Percentiles rank a stretch among this genome's conserved stretches.
Conservation (phyloP, 2,329 filamentous ascomycete genomes). For the Coniochaeta prunicola region DNA sequence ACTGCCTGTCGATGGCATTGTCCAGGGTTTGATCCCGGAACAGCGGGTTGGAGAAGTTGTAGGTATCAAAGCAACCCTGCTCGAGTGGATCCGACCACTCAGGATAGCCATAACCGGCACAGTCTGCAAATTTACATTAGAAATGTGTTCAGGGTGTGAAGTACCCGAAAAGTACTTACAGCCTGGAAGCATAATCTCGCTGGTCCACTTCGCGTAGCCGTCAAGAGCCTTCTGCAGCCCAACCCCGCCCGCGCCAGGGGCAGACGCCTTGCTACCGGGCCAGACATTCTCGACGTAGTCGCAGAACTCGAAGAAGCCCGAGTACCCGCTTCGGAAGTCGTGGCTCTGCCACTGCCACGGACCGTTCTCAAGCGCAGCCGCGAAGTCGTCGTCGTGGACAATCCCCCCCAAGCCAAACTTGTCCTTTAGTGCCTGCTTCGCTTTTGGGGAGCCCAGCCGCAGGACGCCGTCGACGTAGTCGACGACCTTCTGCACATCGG, state of each 20-base stretch:
- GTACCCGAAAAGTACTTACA: slow-evolving; percentile 16
- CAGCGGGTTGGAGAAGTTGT: slow-evolving; percentile 35
- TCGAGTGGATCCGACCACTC: slow-evolving; percentile 35
- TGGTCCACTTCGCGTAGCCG: slow-evolving; percentile 43
- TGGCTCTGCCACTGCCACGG: slow-evolving; percentile 48
- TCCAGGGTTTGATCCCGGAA: slow-evolving; percentile 25
- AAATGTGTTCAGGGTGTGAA: background rate
- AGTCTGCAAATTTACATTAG: background rate
- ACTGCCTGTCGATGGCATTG: slow-evolving; percentile 42
- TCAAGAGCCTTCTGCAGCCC: slow-evolving; percentile 41
- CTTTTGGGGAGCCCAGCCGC: slow-evolving; percentile 26
- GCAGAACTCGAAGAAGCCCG: slow-evolving; percentile 42
- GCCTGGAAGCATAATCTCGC: slow-evolving; percentile 31
- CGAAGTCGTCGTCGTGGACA: slow-evolving; percentile 38
- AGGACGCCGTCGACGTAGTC: slow-evolving; percentile 42
- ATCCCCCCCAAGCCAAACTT: slow-evolving; percentile 39
- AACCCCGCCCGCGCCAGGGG: slow-evolving; percentile 42
- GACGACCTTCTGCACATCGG: slow-evolving; percentile 42
- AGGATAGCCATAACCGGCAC: slow-evolving; percentile 24
- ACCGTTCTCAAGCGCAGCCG: slow-evolving; percentile 42
- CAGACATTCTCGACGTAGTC: slow-evolving; percentile 40
- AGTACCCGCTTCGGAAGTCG: slow-evolving; percentile 25
- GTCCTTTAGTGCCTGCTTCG: slow-evolving; percentile 37
- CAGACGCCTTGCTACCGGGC: slow-evolving; percentile 29
- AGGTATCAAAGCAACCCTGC: slow-evolving; percentile 35